Evolutionary conservation across 331 rosid genomes (phyloP).

Genomic region (Rosa hybrid): DNA sequence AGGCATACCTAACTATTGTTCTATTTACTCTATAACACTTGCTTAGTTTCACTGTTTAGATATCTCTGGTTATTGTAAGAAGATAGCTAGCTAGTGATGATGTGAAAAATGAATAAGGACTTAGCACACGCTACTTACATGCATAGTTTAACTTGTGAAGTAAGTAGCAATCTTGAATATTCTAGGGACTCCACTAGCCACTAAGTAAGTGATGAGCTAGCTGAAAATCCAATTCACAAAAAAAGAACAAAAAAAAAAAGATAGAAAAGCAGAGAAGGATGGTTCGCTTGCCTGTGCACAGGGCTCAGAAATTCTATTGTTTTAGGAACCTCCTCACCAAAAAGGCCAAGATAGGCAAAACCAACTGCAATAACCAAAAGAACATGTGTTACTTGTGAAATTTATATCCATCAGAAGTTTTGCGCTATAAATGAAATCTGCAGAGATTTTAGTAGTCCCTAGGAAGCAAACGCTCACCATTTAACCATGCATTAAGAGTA

Average conservation of each 20-base stretch:
- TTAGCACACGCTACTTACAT: not conserved
- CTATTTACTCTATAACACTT: not conserved
- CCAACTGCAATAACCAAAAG: too few species aligned
- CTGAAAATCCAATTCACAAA: not conserved
- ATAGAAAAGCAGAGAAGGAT: too few species aligned
- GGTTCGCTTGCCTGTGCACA: too few species aligned
- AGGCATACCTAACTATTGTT: not conserved
- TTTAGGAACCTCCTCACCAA: too few species aligned
- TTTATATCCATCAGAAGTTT: not conserved
- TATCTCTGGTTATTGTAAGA: not conserved
- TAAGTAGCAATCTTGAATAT: not conserved
- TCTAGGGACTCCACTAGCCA: conserved; percentile 14
- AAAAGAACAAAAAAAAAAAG: not conserved
- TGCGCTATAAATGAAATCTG: not conserved
- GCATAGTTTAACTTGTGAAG: not conserved
- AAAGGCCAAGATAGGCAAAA: too few species aligned
- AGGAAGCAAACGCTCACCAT: not conserved
- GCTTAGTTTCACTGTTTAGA: not conserved
- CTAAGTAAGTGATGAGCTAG: not conserved
- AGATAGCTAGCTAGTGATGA: not conserved
- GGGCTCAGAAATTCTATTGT: too few species aligned
- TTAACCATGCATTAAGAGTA: too few species aligned
- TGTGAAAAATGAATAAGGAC: not conserved
- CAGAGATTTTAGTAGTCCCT: not conserved
- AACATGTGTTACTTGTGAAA: too few species aligned